A percentile compares a stretch with the other conserved stretches of the same genome.
Conservation (phyloP, 208 protist species). For the Trypanosoma boissoni region DNA sequence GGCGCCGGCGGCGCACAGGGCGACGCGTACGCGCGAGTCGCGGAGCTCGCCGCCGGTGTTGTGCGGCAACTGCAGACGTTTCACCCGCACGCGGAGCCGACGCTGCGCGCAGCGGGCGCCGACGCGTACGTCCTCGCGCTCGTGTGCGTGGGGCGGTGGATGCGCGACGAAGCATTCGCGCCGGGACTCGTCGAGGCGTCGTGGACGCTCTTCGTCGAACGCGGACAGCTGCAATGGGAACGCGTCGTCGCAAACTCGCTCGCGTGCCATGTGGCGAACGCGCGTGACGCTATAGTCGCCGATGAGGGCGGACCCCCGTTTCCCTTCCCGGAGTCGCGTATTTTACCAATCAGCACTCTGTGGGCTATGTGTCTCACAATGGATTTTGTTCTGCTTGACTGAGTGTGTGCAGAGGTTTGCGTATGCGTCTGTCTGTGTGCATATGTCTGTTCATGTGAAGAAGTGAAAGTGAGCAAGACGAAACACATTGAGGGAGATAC, state of each 20-base stretch:
- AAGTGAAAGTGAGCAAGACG: too few species aligned
- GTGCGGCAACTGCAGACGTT: conserved; percentile 7
- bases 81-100: conserved; percentile 24
- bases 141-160: conserved; percentile 47
- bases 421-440: too few species aligned
- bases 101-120: conserved; percentile 31
- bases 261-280: conserved; percentile 17
- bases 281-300: not conserved
- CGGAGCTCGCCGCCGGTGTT: conserved; percentile 16
- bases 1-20: not conserved
- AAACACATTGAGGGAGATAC: too few species aligned
- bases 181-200: conserved; percentile 13
- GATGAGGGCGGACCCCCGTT: conserved; percentile 4
- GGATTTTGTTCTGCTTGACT: conserved; percentile 8
- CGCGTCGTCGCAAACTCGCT: conserved; percentile 19
- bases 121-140: conserved; percentile 43
- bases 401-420: too few species aligned
- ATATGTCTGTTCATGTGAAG: too few species aligned
- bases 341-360: conserved; percentile 25
- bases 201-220: conserved; percentile 15
- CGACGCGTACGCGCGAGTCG: conserved; percentile 9
- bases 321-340: not conserved
- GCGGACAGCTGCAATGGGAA: conserved; percentile 19
- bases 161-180: conserved; percentile 20
- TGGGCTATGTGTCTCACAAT: conserved; percentile 23